Base-by-base conservation (phyloP, 2,329 filamentous ascomycete species). In the Lomentospora prolificans region DNA sequence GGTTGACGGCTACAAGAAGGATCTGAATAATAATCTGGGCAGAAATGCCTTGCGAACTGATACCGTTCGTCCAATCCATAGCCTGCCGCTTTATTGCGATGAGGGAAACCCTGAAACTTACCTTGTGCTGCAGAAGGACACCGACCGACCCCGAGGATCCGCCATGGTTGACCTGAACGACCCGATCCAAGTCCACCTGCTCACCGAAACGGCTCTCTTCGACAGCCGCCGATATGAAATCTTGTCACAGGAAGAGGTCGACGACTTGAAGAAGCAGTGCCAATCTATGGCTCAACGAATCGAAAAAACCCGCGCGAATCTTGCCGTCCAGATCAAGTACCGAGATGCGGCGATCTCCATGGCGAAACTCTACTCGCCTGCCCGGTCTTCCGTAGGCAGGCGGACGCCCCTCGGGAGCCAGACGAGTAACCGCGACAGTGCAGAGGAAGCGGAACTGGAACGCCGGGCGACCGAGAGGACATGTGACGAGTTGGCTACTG, bases 321-420 rank as follows among this genome's bases (percentile, higher is more conserved):
- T 99, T 36, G 84, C 85, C 30, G 84, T 97, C 50, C 94, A 99
- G 69, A 87, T 85, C 55, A 99, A 97, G 73, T 90, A 96, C 64
- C 87, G 90, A 63, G 92, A 97, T 77, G 94, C 94, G 1, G 90
- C 94, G 9, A 81, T 86, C 60, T 95, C 90, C 41, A 85, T 99
- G 70, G 85, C 86, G 57, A 85, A 87, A 63, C 76, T 99, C 28
- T 90, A 95, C 66, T 81, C 81, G 7, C 78, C 83, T n/a, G 54
- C 65, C 9, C 74, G 68, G 59, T 77, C 76, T 58, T 63, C 76
- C 31, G 62, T 78, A 36, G 75, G 75, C n/a, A 77, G 79, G 60
- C 75, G 73, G 19, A 33, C 50, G 68, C 69, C 59, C 77, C 72
- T 75, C 31, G 74, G 73, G n/a, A 78, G 75, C 65, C 75, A 71